Conservation (phyloP, 2,329 filamentous ascomycete species). For the Diaporthe citrichinensis region DNA sequence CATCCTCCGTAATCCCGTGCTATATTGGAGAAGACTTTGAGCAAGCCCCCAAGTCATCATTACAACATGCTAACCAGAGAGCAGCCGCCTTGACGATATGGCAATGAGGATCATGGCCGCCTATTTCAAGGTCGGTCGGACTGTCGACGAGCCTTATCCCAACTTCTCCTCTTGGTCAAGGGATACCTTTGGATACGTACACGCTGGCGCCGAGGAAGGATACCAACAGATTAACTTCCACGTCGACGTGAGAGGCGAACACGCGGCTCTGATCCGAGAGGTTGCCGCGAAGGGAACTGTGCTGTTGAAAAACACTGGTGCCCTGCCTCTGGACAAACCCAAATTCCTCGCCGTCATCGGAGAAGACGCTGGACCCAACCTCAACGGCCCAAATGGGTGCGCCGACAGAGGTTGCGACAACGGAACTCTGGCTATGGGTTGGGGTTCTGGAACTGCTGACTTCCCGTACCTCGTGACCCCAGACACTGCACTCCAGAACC, state of each 20-base stretch:
- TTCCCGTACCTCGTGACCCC: constrained; percentile 85
- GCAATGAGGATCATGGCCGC: constrained; percentile 84
- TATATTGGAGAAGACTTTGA: neutral
- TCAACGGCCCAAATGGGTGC: constrained; percentile 84
- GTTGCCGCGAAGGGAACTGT: constrained; percentile 86
- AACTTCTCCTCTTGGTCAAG: constrained; percentile 93
- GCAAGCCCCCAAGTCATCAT: neutral
- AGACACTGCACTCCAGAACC: constrained; percentile 76
- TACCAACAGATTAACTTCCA: constrained; percentile 82
- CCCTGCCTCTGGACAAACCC: constrained; percentile 84
- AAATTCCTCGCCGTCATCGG: constrained; percentile 84
- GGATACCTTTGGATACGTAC: constrained; percentile 79
- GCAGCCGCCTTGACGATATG: constrained; percentile 86
- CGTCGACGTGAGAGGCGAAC: constrained; percentile 85
- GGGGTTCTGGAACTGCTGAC: constrained; percentile 82
- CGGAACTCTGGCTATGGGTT: constrained; percentile 80
- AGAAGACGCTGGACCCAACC: constrained; percentile 84
- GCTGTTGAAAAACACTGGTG: constrained; percentile 86
- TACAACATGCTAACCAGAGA: neutral
- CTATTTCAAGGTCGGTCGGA: constrained; percentile 76
- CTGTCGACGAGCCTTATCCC: constrained; percentile 65
- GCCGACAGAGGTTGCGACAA: constrained; percentile 72
- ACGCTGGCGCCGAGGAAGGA: constrained; percentile 73
- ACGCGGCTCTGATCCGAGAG: constrained; percentile 80
- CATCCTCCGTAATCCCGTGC: neutral